Conservation (phyloP, 352 stramenopile species). For the Aphanomyces cochlioides region DNA sequence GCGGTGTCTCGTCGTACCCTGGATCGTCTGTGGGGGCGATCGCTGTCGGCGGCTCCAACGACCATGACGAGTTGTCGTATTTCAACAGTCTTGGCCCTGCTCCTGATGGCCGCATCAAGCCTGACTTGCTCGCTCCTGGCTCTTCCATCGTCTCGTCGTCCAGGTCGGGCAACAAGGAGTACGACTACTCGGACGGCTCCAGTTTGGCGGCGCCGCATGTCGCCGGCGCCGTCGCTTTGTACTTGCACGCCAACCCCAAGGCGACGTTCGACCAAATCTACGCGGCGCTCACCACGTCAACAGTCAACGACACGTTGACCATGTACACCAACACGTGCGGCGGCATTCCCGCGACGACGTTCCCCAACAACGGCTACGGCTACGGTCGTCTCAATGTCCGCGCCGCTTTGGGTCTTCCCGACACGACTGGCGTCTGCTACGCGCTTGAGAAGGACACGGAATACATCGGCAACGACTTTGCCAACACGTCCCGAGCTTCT, state of each 20-base stretch:
- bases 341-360: constrained; percentile 26
- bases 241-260: constrained; percentile 42
- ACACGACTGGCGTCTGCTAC: not conserved
- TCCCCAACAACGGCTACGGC: constrained; percentile 46
- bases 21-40: constrained; percentile 55
- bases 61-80: constrained; percentile 40
- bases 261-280: constrained; percentile 46
- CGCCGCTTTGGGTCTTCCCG: not conserved
- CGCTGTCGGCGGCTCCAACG: constrained; percentile 52
- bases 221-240: constrained; percentile 49
- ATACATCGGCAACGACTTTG: constrained; percentile 17
- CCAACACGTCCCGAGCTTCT: not conserved
- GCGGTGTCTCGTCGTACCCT: constrained; percentile 46
- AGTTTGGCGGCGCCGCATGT: constrained; percentile 69
- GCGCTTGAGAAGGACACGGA: constrained; percentile 4
- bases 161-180: constrained; percentile 43
- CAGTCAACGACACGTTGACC: constrained; percentile 34
- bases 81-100: constrained; percentile 58
- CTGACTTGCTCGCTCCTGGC: constrained; percentile 51
- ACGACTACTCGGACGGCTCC: constrained; percentile 59
- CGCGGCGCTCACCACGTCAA: constrained; percentile 36
- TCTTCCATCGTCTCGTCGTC: constrained; percentile 46
- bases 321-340: constrained; percentile 42
- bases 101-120: constrained; percentile 44
- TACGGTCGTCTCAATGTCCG: constrained; percentile 28